Evolutionary conservation across 805 yeast species (phyloP), one percentile per base, ranked within the genome.

Genomic region (Pichia cephalocereana): DNA sequence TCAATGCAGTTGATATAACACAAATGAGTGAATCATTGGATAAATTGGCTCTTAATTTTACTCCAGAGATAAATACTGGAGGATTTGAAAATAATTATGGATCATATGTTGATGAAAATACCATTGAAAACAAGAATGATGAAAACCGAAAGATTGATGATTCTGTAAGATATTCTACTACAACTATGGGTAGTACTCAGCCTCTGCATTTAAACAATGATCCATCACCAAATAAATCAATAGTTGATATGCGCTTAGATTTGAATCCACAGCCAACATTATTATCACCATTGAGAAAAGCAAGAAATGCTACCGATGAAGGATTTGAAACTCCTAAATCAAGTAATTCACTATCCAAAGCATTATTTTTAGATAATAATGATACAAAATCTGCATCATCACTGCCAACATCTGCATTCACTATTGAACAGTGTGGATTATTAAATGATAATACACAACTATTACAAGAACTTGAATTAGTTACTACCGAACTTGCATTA

Each of bases 401-500:
- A 18, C 41, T 30, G 12, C 41, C 44, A 3, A 38, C 30, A 19
- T 47, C 45, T 2, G 27, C 45, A 0, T 74, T 82, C 46, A 71
- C 81, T 2, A 73, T 79, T 38, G 83, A 80, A 23, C 88, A 84
- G 54, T 60, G 81, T 46, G 80, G 81, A 1, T 67, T 83, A 8
- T 70, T 84, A 67, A 76, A 70, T 36, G 79, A 83, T 46, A 83
- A 80, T 52, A 71, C 71, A 44, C 75, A 73, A 27, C 62, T 85
- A 38, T 69, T 83, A 55, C 72, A 75, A 47, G 91, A 85, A 57
- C 64, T 86, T 39, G 83, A 81, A 50, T 57, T 83, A 26, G 82
- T 86, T 1, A 81, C 90, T 1, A 75, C 76, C 27, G 95, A 85
- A 57, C 68, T 86, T 44, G 90, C 89, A 0, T 77, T 77, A 26